These are phyloP conservation scores for Claviceps sp. DNA, from an alignment of 2,329 filamentous ascomycete genomes.

Conservation along the genomic window DNA sequence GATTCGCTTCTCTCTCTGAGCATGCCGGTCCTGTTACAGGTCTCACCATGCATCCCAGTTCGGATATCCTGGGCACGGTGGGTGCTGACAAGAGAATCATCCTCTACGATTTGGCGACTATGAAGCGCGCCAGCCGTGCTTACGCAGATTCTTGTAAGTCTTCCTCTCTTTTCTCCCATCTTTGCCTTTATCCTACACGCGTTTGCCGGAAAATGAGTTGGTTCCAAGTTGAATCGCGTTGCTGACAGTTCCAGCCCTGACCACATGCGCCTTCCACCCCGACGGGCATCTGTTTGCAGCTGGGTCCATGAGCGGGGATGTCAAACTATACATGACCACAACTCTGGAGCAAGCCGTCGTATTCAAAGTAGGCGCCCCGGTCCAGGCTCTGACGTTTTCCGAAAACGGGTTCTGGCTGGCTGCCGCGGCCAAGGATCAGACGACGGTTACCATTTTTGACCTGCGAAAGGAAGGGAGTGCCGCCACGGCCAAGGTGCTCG, in stretches of 20 bases:
- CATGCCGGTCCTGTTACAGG: conserved; percentile 73
- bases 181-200: background rate
- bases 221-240: background rate
- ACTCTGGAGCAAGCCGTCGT: conserved; percentile 62
- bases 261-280: conserved; percentile 77
- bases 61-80: conserved; percentile 71
- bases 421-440: conserved; percentile 63
- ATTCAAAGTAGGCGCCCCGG: conserved; percentile 54
- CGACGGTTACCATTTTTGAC: conserved; percentile 76
- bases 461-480: conserved; percentile 81
- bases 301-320: conserved; percentile 64
- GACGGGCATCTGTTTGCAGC: conserved; percentile 90
- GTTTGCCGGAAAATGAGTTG: background rate
- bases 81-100: conserved; percentile 87
- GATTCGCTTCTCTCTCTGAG: conserved; percentile 57
- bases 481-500: conserved; percentile 68
- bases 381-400: conserved; percentile 72
- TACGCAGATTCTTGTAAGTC: conserved; percentile 67
- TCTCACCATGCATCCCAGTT: conserved; percentile 70
- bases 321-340: conserved; percentile 83
- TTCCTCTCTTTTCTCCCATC: background rate
- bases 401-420: conserved; percentile 97
- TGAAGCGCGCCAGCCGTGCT: conserved; percentile 61
- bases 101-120: conserved; percentile 64
- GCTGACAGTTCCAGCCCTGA: conserved; percentile 42